Evolutionary conservation across 2,329 filamentous ascomycete genomes (phyloP), one percentile per base, ranked within the genome.

Genomic region (Cordyceps militaris): DNA sequence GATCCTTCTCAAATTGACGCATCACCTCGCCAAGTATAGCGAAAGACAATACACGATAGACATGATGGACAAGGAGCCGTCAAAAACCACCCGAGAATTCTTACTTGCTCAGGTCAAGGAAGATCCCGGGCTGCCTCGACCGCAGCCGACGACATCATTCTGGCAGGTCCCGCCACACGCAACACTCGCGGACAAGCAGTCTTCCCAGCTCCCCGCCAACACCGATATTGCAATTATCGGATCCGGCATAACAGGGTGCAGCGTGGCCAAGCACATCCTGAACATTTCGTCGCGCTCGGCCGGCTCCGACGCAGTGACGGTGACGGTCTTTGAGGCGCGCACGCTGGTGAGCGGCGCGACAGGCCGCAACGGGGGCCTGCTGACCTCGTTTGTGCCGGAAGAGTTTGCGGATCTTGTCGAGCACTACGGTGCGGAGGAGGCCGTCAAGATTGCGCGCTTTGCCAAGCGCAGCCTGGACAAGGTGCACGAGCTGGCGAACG

Each of bases 371-470:
- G 68, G 68, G 0, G 68, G 68, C 0, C 65, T 66, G 11, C 60
- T 67, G 8, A 64, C 63, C 10, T 63, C 62, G 24, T 49, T 69
- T 30, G 70, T 74, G 3, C 73, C 76, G 51, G 70, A 74, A 58
- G 62, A 71, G 23, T 78, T 75, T 49, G 62, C 61, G 13, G 60
- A 61, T 4, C 56, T 76, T 4, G 65, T 67, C 34, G 43, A 61
- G 7, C 60, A 59, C 21, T 62, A 71, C 34, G 70, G 72, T 0
- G 59, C 63, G 0, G 70, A 71, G 42, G 64, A 68, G 3, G 77
- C 78, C 2, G 69, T 69, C 19, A 67, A 70, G 48, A 69, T 79
- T n/a, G 69, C 73, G 1, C 63, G 69, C 1, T 79, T 80, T 55
- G 72, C 74, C 59, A 63, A 74, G 26, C 53, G 64, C 30, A 73